Percentiles rank a stretch among this genome's conserved stretches.
Conservation (phyloP, 2,329 filamentous ascomycete genomes). For the Emydomyces testavorans region DNA sequence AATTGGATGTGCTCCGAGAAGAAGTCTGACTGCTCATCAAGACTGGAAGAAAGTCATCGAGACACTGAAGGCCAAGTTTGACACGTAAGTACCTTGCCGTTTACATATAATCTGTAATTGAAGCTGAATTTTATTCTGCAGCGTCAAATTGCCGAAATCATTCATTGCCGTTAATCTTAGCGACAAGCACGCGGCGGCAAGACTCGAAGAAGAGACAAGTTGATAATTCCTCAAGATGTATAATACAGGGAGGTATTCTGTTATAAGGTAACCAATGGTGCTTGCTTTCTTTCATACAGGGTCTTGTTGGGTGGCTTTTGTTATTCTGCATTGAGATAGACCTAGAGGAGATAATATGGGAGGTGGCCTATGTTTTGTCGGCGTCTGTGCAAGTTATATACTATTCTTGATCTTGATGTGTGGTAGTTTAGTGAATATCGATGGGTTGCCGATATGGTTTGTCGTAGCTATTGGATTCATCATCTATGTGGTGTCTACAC, state of each 20-base stretch:
- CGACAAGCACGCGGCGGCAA: slow-evolving; percentile 34
- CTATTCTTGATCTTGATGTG: not conserved
- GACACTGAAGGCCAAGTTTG: slow-evolving; percentile 85
- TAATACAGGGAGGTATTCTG: slow-evolving; percentile 5
- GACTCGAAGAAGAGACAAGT: slow-evolving; percentile 7
- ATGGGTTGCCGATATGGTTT: not conserved
- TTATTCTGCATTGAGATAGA: not conserved
- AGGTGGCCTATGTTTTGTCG: not conserved
- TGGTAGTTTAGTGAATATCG: not conserved
- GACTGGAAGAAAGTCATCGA: slow-evolving; percentile 98
- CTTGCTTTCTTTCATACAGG: not conserved
- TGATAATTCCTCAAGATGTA: not conserved
- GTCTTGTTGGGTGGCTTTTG: not conserved
- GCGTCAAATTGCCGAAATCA: slow-evolving; percentile 42
- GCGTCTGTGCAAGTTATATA: not conserved
- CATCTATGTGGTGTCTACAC: not conserved
- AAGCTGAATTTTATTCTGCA: slow-evolving; percentile 17
- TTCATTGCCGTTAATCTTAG: slow-evolving; percentile 43
- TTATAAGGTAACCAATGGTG: not conserved
- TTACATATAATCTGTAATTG: not conserved
- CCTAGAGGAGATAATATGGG: not conserved
- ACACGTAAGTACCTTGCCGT: slow-evolving; percentile 54
- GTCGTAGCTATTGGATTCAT: not conserved
- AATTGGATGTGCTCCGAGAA: slow-evolving; percentile 83
- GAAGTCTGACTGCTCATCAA: slow-evolving; percentile 78